Evolutionary conservation across 495 filamentous ascomycete species (phyloP).

Genomic region (Aspergillus cavernicola): DNA sequence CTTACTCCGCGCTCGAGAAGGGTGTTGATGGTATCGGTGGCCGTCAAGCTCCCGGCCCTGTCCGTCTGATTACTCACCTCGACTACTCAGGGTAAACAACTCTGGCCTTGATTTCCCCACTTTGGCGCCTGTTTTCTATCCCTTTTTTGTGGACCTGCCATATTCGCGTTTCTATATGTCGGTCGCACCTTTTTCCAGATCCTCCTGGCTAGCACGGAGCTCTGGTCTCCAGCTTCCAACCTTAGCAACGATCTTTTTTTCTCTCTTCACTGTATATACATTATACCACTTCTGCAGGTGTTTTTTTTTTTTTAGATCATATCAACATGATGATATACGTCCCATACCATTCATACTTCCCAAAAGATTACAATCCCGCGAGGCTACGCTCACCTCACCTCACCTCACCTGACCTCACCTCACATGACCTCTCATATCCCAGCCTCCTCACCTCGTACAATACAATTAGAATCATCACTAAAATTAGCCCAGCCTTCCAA

Average conservation of each 20-base stretch:
- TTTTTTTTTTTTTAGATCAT: conserved; percentile 8
- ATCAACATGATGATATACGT: conserved; percentile 11
- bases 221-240: background rate
- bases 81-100: conserved; percentile 31
- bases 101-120: too few relatives aligned
- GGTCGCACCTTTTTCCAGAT: too few relatives aligned
- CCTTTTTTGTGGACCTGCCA: too few relatives aligned
- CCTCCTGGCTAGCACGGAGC: background rate
- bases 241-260: background rate
- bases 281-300: conserved; percentile 13
- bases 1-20: conserved; percentile 32
- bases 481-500: too few relatives aligned
- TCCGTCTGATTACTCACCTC: conserved; percentile 35
- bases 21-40: conserved; percentile 28
- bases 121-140: background rate
- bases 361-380: too few relatives aligned
- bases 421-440: too few relatives aligned
- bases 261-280: conserved; percentile 5
- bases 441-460: too few relatives aligned
- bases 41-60: conserved; percentile 14
- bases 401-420: too few relatives aligned
- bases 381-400: too few relatives aligned
- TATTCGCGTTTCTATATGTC: too few relatives aligned
- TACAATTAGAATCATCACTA: too few relatives aligned
- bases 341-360: background rate